These are phyloP conservation scores for Pseudonitzschia multiseries DNA, from an alignment of 108 stramenopile species.

Conservation along the genomic window DNA sequence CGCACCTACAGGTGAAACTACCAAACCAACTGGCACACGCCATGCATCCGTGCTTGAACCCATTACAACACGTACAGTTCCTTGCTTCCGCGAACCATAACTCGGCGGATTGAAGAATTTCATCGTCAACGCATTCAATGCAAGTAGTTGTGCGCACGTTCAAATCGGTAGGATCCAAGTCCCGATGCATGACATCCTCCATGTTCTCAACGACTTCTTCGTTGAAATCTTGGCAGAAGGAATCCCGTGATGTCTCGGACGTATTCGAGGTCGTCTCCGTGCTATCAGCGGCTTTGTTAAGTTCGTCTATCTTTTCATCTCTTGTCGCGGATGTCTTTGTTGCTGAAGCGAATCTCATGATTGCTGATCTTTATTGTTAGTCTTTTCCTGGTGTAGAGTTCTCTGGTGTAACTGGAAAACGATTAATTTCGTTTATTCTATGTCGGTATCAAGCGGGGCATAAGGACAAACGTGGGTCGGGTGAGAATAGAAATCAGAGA, in stretches of 20 bases:
- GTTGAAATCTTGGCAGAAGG: not conserved
- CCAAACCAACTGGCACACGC: not conserved
- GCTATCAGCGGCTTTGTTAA: not conserved
- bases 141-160: not conserved
- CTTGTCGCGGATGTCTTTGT: not conserved
- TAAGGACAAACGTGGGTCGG: not conserved
- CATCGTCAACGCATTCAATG: not conserved
- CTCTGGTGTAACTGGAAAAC: not conserved
- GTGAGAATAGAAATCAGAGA: not conserved
- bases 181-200: not conserved
- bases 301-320: not conserved
- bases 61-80: constrained; percentile 49
- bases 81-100: constrained; percentile 60
- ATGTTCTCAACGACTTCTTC: not conserved
- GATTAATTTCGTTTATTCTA: not conserved
- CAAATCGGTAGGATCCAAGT: not conserved
- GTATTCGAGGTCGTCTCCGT: not conserved
- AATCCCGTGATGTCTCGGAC: not conserved
- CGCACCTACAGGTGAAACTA: not conserved
- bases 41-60: constrained; percentile 50
- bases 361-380: not conserved
- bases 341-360: not conserved
- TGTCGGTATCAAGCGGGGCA: not conserved
- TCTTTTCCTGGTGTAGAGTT: not conserved
- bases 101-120: constrained; percentile 17